Evolutionary conservation across 768 basidiomycete genomes (phyloP), one percentile per base, ranked within the genome.

Genomic region (Myochromella boudieri): DNA sequence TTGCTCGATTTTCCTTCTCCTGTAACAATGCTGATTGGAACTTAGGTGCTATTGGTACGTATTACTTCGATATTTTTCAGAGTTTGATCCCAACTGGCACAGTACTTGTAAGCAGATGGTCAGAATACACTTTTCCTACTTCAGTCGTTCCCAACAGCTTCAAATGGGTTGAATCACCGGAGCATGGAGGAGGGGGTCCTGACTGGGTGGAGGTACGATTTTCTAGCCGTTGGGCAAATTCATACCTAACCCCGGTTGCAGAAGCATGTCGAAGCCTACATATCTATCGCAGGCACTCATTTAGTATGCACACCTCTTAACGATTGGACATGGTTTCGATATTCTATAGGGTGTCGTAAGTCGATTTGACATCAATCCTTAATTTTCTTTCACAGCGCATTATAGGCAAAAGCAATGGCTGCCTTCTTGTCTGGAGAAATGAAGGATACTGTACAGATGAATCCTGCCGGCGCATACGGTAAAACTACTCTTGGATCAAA

Each of bases 401-500:
- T 14, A 27, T 41, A 90, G 90, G 77, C 90, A 1, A 99, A 97
- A 70, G 89, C 95, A 0, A 94, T 97, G 91, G 68, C 94, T 0
- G 95, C 97, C 0, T 91, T 97, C 62, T 71, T 97, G 31, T 93
- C 91, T 0, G 95, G 95, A 9, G 95, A 98, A 67, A 97, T 97
- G 78, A 86, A 87, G 61, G 91, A 95, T 55, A 95, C 92, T 0
- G 90, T 92, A 4, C 82, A 91, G 60, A 76, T 94, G 69, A 83
- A 87, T 59, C 86, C 86, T 11, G 87, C 85, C 11, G 90, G 86
- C 12, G 81, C 84, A 39, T 88, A 90, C 61, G 84, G 85, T 85
- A 39, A 22, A 71, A 49, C 8, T 11, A 32, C 20, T 18, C 22
- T 1, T n/a, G 20, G 34, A 33, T 14, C 31, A 25, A 27, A 15